Base-by-base conservation (phyloP, 257 asterid genomes). In the Rhazya stricta region DNA sequence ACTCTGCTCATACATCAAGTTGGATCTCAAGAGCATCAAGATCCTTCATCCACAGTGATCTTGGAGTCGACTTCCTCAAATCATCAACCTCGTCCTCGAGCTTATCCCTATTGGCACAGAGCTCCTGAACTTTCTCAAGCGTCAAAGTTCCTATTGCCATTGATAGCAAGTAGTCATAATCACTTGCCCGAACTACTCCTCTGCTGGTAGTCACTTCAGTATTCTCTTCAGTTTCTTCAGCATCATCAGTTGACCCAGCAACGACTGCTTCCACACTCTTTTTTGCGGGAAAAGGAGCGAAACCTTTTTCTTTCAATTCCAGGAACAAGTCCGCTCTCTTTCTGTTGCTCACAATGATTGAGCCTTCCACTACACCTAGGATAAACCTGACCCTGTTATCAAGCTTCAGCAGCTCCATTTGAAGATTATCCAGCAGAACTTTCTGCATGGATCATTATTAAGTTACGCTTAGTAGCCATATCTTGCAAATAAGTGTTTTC, bases 71-170 rank as follows among this genome's bases (percentile, higher is more conserved):
- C 39, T 78, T 85, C 85, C 89, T 90, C 86, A 92, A 79, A 23
- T 86, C 92, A 60, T 85, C 96, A 60, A 92, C 91, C 68, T 86
- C 93, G 42, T 70, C 85, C 71, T 74, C 68, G 58, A 88, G 88
- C 81, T 81, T 90, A 54, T 88, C 96, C 80, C 89, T 89, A 79
- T 89, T 92, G 62, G 83, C 87, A 57, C 90, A 88, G 79, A 95
- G 82, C 84, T 88, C 91, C 75, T 88, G 88, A 80, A 89, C 84
- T 85, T 85, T 92, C 82, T 95, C 99, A 15, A 79, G 77, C 51
- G 98, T 95, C 81, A 95, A 86, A 74, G 93, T 82, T 42, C 94
- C 96, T 79, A 95, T 95, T 10, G 98, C 86, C 90, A 95, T 72
- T 39, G 91, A 83, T 30, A 95, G 82, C 88, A 95, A 81, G 82